These are phyloP conservation scores for Tolypocladium paradoxum DNA, from an alignment of 2,329 filamentous ascomycete genomes.

Conservation along the genomic window DNA sequence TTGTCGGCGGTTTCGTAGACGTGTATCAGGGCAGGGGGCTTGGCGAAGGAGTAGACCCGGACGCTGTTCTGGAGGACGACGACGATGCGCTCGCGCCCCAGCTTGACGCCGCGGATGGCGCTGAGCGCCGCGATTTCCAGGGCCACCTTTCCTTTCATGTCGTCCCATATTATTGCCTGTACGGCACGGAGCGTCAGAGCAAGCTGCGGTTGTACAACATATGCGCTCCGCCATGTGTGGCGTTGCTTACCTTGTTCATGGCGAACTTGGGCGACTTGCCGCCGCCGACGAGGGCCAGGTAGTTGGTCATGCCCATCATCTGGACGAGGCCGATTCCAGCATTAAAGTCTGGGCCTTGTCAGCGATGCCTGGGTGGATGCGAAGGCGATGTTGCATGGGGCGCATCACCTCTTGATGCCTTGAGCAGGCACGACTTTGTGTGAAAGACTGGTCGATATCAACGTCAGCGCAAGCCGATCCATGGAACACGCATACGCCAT, in stretches of 20 bases:
- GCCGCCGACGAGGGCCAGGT: slow-evolving; percentile 80
- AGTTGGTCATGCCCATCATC: slow-evolving; percentile 81
- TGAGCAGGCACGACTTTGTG: slow-evolving; percentile 59
- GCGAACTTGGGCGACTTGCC: slow-evolving; percentile 77
- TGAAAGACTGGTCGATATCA: slow-evolving; percentile 49
- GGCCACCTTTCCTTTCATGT: slow-evolving; percentile 59
- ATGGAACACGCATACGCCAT: neutral
- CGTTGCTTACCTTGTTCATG: slow-evolving; percentile 59
- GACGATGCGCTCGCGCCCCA: slow-evolving; percentile 66
- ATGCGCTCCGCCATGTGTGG: neutral
- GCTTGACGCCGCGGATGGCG: slow-evolving; percentile 66
- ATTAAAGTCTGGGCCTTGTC: slow-evolving; percentile 50
- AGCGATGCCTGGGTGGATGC: neutral
- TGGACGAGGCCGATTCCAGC: slow-evolving; percentile 72
- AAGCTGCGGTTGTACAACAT: too few relatives aligned
- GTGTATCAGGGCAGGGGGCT: slow-evolving; percentile 57
- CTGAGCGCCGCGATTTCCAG: slow-evolving; percentile 75
- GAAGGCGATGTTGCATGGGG: neutral
- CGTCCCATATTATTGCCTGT: slow-evolving; percentile 83
- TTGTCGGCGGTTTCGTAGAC: slow-evolving; percentile 84
- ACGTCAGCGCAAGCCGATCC: slow-evolving; percentile 13
- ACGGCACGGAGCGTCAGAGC: neutral
- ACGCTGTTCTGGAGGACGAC: slow-evolving; percentile 75
- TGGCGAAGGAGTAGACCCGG: slow-evolving; percentile 69
- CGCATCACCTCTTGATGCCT: slow-evolving; percentile 35